Evolutionary conservation across 1,284 basidiomycete genomes (phyloP), one percentile per base, ranked within the genome.

Genomic region (Tilletia caries): DNA sequence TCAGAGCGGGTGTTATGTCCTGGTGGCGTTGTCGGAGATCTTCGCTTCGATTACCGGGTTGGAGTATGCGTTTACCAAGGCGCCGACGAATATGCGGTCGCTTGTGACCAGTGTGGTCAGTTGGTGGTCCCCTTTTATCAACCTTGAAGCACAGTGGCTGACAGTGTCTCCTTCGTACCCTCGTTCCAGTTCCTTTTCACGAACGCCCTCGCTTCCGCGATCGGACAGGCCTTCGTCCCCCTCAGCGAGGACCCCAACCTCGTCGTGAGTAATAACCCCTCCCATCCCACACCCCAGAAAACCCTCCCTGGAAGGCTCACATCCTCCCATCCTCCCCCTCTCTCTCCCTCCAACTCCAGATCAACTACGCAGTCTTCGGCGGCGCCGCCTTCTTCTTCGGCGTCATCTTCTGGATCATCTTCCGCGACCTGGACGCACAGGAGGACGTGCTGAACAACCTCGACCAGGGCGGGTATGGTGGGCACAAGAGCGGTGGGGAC

Each of bases 11-110:
- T 77, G 85, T 12, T 85, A 85, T 80, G 74, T 82, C 27, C 75
- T 86, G n/a, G 85, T 86, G 25, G 86, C 85, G 48, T 67, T 86
- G 64, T 85, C 84, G 23, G 86, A 86, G 85, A 92, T 95, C 79
- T 87, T 95, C 67, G 91, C 92, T 0, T 91, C 90, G 10, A 92
- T 95, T 84, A 93, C 92, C 23, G 84, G 84, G 66, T 79, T 86
- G 74, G 92, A 95, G 83, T 93, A 93, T 82, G 92, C 92, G n/a
- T 93, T 91, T 86, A 92, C 90, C 70, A 93, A 83, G 75, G 84
- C 84, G 10, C 84, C 84, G 67, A 81, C 77, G 70, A 82, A 80
- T 70, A 84, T 85, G 84, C 78, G 82, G 8, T 84, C 83, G 37
- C 78, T 85, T 44, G 82, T 84, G 67, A 83, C 82, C 80, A 72